Evolutionary conservation across 768 basidiomycete genomes (phyloP), one percentile per base, ranked within the genome.

Genomic region (Candolleomyces aberdarensis): DNA sequence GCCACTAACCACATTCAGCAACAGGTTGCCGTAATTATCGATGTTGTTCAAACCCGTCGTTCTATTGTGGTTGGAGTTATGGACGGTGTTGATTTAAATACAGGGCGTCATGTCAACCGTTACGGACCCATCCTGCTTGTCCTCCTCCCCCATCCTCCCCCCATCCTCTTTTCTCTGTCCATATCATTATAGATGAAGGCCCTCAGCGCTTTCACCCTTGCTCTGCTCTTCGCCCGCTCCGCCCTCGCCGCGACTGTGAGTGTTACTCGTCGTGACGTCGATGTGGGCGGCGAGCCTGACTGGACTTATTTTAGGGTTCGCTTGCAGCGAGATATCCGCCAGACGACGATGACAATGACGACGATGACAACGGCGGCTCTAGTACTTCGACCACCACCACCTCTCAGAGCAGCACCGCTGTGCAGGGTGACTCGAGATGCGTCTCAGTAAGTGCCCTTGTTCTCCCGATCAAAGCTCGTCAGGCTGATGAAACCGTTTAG

Each of bases 401-500:
- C 19, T 48, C 54, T 26, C 15, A 8, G 15, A 29, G 14, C 44
- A 29, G 26, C 31, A 61, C 52, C 32, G 43, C 9, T 41, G 17
- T 31, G 1, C 22, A 5, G 39, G 60, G 60, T 3, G 60, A 61
- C 55, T 32, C 43, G 3, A 55, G 32, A 40, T 61, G 60, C 29
- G 40, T 29, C 32, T 4, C 53, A 15, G 60, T 61, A 40, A 17
- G 52, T 50, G 46, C 6, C 36, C 10, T 20, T 40, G 20, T 39
- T 31, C n/a, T 32, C 9, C 39, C 9, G 13, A 46, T 36, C 26
- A 22, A 32, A 15, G 8, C 11, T 44, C 14, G 3, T 15, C 39
- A 15, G 3, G 4, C 26, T 40, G 14, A n/a, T 54, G 44, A 46
- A 20, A 46, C 17, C 44, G 19, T 32, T 19, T 58, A 83, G 80